Evolutionary conservation across 176 grass and related monocot species (phyloP).

Genomic region (Musa troglodytarum): DNA sequence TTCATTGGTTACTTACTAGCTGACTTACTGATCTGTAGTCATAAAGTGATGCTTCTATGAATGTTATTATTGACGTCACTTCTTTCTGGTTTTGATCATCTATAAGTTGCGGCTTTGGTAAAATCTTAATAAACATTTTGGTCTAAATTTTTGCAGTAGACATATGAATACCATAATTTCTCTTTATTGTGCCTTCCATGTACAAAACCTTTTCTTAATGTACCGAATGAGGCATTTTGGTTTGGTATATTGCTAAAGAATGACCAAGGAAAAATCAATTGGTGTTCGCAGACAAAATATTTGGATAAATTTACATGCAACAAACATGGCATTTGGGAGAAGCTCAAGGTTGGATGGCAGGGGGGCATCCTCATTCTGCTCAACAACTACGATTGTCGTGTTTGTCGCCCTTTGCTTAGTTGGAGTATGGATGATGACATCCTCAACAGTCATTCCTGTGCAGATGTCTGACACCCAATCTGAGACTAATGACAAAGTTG

Average conservation of each 20-base stretch:
- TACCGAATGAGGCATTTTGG: neutral
- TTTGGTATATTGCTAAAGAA: neutral
- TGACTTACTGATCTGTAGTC: neutral
- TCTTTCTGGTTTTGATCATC: neutral
- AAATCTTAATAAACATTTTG: too few species aligned
- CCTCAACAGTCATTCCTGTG: slow-evolving; percentile 60
- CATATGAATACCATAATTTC: neutral
- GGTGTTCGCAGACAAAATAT: neutral
- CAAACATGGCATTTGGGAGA: slow-evolving; percentile 63
- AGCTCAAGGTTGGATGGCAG: slow-evolving; percentile 65
- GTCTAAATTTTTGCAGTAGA: neutral
- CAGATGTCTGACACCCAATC: slow-evolving; percentile 42
- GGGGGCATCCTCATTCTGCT: slow-evolving; percentile 61
- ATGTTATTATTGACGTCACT: neutral
- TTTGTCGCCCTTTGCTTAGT: slow-evolving; percentile 78
- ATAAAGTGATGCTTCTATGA: neutral
- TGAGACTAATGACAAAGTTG: slow-evolving; percentile 31
- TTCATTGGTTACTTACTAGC: neutral
- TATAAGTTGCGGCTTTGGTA: neutral
- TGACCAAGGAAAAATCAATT: neutral
- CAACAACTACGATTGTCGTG: slow-evolving; percentile 55
- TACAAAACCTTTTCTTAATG: neutral
- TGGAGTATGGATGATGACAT: slow-evolving; percentile 92
- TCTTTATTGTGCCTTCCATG: neutral
- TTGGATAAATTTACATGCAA: slow-evolving; percentile 3